Base-by-base conservation (phyloP, 352 stramenopile species). In the Globisporangium perplexum region DNA sequence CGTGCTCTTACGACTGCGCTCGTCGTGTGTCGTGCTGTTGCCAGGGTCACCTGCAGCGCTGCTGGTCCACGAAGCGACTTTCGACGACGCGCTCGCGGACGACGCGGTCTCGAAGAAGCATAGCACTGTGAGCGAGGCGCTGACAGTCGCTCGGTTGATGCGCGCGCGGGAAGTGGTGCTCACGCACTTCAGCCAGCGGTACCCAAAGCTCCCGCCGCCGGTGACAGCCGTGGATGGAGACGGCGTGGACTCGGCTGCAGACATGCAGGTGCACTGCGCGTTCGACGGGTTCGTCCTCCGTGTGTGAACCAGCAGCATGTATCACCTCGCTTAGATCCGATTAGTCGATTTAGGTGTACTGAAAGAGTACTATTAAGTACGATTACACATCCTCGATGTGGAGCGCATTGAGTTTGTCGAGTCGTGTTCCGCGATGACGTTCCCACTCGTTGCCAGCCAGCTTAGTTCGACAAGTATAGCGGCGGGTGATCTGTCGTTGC, bases 51-150 rank as follows among this genome's bases (percentile, higher is more conserved):
- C 66, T n/a, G 74, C 68, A 57, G 72, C 72, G 62, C 49, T 99
- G 45, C 69, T 99, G 15, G 96, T 99, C 60, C 96, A 98, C 59
- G 96, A 99, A 74, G 96, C 96, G 38, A 99, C 96, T 2, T 98
- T 99, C 63, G 95, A 98, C 33, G 89, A 98, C 76, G 82, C 83
- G 47, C 97, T 97, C 88, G 72, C 91, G 57, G 74, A 95, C 10
- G 93, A 98, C 55, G 96, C 96, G 0, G 57, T 80, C 11, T 71
- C 84, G 47, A 98, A 98, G 72, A 83, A 86, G 31, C 96, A 99
- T 75, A 96, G 74, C 41, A 98, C 96, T 0, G 86, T 98, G 15
- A 71, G 80, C 7, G 88, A 99, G 59, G 96, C 96, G 1, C 63
- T 98, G 12, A 58, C 74, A 14, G 76, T 98, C 35, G 92, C 79